Evolutionary conservation across 345 rosid genomes (phyloP).

Genomic region (Gossypium rotundifolium): DNA sequence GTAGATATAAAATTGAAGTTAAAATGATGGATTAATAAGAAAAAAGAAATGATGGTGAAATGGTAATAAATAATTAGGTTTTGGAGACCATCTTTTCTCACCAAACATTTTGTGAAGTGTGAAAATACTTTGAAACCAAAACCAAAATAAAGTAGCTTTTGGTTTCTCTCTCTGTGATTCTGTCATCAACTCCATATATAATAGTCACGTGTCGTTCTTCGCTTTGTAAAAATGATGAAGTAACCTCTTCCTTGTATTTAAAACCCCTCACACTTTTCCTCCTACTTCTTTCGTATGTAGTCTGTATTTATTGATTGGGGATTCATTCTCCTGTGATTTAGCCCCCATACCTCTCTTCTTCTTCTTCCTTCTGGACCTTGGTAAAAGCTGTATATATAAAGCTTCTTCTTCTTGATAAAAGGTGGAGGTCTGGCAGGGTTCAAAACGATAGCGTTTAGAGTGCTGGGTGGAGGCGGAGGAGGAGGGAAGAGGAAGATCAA

Average conservation of each 20-base stretch:
- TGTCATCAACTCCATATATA: background rate
- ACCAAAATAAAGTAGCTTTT: background rate
- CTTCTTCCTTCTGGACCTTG: background rate
- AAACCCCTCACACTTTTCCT: background rate
- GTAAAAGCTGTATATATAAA: too few relatives aligned
- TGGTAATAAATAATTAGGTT: too few relatives aligned
- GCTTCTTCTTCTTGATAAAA: background rate
- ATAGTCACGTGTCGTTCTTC: slow-evolving; percentile 19
- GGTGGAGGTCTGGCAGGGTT: slow-evolving; percentile 21
- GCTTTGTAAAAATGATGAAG: background rate
- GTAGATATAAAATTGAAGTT: too few relatives aligned
- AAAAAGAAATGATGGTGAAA: too few relatives aligned
- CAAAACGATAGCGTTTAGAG: slow-evolving; percentile 13
- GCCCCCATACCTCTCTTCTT: background rate
- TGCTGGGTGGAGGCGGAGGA: background rate
- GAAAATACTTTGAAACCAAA: background rate
- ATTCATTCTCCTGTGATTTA: too few relatives aligned
- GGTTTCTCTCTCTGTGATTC: background rate
- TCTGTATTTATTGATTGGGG: too few relatives aligned
- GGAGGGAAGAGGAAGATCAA: slow-evolving; percentile 10
- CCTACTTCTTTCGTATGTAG: background rate
- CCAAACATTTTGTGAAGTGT: background rate
- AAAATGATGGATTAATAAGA: too few relatives aligned
- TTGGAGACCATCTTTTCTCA: too few relatives aligned
- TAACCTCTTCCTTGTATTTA: background rate